Conservation (phyloP, 768 basidiomycete species). For the Termitomyces sp. region DNA sequence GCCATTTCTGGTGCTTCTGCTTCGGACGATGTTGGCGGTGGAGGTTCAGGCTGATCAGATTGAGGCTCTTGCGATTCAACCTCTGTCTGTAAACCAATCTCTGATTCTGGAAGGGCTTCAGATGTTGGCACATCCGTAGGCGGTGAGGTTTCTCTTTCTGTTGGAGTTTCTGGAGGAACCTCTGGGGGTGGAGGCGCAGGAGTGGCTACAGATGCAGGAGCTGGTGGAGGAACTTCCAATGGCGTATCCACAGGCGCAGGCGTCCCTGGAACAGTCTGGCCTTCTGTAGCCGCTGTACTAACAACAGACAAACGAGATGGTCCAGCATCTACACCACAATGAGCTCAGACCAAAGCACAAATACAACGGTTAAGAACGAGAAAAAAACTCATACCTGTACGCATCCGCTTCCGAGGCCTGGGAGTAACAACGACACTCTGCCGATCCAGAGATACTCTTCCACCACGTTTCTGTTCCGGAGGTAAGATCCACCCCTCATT, state of each 20-base stretch:
- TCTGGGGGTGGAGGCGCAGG: not conserved
- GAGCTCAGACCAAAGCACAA: conserved; percentile 1
- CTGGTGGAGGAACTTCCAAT: not conserved
- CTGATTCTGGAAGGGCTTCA: not conserved
- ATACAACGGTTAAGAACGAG: no score
- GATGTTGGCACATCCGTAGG: not conserved
- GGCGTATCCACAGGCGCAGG: conserved; percentile 22
- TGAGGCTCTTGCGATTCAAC: not conserved
- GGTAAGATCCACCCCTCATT: conserved; percentile 88
- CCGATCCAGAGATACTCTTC: conserved; percentile 45
- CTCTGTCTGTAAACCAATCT: not conserved
- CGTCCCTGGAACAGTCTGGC: conserved; percentile 29
- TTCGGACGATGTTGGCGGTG: not conserved
- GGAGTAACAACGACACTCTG: conserved; percentile 38
- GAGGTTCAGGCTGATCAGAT: not conserved
- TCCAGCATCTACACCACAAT: conserved; percentile 27
- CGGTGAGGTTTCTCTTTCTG: not conserved
- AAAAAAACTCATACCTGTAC: conserved; percentile 35
- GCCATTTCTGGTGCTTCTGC: not conserved
- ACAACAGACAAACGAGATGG: conserved; percentile 42
- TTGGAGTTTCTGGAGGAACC: not conserved
- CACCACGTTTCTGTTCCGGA: conserved; percentile 63
- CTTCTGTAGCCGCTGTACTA: conserved; percentile 46
- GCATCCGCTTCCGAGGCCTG: conserved; percentile 49
- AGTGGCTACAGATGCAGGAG: not conserved